Conservation (phyloP, 148 eudicot species). For the Selenicereus undatus region DNA sequence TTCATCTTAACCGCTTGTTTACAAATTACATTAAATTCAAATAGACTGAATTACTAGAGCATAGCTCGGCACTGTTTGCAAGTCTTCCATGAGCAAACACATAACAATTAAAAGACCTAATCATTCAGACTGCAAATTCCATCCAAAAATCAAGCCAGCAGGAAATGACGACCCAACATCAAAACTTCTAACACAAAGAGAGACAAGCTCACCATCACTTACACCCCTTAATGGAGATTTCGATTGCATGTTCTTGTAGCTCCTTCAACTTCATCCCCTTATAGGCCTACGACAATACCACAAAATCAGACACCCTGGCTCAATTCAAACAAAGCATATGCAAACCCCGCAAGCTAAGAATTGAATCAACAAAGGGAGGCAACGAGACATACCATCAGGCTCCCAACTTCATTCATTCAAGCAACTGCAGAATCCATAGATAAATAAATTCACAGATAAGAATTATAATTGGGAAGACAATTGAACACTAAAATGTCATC, state of each 20-base stretch:
- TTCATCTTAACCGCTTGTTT: too few species aligned
- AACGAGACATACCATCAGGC: not conserved
- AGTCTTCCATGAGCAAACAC: too few species aligned
- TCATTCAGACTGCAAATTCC: too few species aligned
- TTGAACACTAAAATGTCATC: constrained; percentile 14
- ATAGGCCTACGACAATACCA: not conserved
- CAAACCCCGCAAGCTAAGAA: not conserved
- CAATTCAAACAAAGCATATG: not conserved
- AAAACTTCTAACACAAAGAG: too few species aligned
- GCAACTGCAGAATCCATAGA: not conserved
- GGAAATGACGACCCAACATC: not conserved
- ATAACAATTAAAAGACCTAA: too few species aligned
- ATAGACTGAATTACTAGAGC: too few species aligned
- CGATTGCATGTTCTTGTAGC: not conserved
- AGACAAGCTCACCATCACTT: not conserved
- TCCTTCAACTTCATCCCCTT: not conserved
- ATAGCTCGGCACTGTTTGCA: too few species aligned
- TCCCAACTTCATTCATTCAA: not conserved
- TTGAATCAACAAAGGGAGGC: not conserved
- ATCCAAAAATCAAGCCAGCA: too few species aligned
- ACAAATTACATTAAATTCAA: too few species aligned
- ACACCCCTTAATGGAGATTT: constrained; percentile 12
- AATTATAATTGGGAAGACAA: not conserved
- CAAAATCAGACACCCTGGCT: too few species aligned
- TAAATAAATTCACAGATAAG: not conserved